Conservation (phyloP, 139 green algal genomes). For the Coelastrella sp. region DNA sequence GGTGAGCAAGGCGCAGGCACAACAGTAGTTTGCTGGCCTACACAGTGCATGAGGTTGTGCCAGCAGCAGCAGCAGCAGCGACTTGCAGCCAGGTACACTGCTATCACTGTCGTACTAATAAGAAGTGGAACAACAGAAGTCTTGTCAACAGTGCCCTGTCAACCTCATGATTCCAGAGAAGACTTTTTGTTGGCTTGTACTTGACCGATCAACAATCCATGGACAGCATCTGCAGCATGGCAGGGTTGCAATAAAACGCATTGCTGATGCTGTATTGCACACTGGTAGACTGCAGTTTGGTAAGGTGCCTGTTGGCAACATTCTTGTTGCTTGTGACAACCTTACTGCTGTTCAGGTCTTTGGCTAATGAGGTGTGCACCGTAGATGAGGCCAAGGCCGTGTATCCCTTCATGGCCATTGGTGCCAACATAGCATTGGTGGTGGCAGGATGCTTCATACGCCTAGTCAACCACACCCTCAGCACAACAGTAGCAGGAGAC, state of each 20-base stretch:
- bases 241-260: background rate
- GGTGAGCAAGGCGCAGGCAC: conserved; percentile 49
- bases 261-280: background rate
- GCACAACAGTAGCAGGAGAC: conserved; percentile 33
- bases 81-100: background rate
- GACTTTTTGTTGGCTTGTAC: too few species aligned
- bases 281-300: conserved; percentile 46
- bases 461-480: conserved; percentile 15
- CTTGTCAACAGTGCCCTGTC: too few species aligned
- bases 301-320: background rate
- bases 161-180: too few species aligned
- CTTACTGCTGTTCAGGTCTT: conserved; percentile 34
- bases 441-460: conserved; percentile 41
- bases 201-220: too few species aligned
- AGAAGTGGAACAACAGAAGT: too few species aligned
- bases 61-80: background rate
- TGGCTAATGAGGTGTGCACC: conserved; percentile 68
- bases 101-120: too few species aligned
- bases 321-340: background rate
- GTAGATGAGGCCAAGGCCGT: conserved; percentile 75
- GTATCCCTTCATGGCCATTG: conserved; percentile 89
- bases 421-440: conserved; percentile 84
- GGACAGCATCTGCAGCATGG: background rate
- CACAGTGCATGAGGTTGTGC: background rate
- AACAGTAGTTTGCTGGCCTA: background rate